Conservation (phyloP, 169 alveolate genomes). For the Toxoplasma gondii region DNA sequence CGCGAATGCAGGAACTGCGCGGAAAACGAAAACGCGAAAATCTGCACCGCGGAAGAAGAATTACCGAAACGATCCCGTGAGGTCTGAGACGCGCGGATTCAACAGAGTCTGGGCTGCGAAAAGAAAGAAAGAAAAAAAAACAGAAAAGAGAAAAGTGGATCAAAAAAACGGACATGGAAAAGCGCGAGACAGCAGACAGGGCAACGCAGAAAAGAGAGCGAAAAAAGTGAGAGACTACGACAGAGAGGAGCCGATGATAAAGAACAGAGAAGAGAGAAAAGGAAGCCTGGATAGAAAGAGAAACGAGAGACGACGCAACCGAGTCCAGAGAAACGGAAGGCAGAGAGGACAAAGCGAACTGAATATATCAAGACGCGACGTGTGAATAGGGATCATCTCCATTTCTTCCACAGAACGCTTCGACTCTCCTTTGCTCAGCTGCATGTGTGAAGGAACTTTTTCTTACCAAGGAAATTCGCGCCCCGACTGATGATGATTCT, state of each 20-base stretch:
- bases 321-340: no score
- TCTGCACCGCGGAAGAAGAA: background rate
- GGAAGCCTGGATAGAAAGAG: no score
- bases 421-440: no score
- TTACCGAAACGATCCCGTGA: conserved; percentile 95
- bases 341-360: no score
- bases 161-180: background rate
- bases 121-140: background rate
- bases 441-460: no score
- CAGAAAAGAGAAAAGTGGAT: background rate
- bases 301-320: no score
- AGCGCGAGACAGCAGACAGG: background rate
- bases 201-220: background rate
- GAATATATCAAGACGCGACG: no score
- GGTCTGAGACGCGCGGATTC: conserved; percentile 86
- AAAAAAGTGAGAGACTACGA: background rate
- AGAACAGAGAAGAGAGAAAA: background rate
- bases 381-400: no score
- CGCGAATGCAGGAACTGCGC: background rate
- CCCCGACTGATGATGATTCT: conserved; percentile 94
- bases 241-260: background rate
- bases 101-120: conserved; percentile 81
- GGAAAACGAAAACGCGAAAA: background rate
- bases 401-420: no score
- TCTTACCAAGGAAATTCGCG: conserved; percentile 91